Evolutionary conservation across 2,329 filamentous ascomycete species (phyloP).

Genomic region (Xylaria hypoxylon): DNA sequence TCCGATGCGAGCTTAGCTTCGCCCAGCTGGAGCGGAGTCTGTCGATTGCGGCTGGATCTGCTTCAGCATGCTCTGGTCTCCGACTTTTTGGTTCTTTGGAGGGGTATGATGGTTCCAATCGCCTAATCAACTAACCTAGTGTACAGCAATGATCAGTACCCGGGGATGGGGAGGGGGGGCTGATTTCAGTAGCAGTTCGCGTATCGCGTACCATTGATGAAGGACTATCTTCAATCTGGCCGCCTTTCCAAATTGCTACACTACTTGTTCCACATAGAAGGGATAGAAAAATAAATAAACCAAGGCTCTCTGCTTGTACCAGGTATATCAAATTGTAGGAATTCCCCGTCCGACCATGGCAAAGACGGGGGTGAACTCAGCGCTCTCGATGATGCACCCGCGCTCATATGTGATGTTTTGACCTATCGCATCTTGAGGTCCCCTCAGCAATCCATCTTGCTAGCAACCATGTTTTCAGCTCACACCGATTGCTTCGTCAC

Average conservation of each 20-base stretch:
- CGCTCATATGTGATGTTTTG: slow-evolving; percentile 25
- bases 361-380: slow-evolving; percentile 15
- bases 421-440: slow-evolving; percentile 32
- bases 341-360: background rate
- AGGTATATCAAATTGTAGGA: slow-evolving; percentile 6
- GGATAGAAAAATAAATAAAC: background rate
- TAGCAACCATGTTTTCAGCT: slow-evolving; percentile 35
- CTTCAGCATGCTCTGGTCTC: slow-evolving; percentile 33
- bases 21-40: slow-evolving; percentile 42
- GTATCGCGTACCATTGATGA: background rate
- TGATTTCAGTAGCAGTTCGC: background rate
- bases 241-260: background rate
- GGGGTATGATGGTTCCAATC: slow-evolving; percentile 8
- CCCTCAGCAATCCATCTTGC: slow-evolving; percentile 23
- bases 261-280: background rate
- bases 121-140: background rate
- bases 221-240: background rate
- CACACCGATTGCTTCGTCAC: slow-evolving; percentile 21
- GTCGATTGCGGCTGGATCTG: slow-evolving; percentile 44
- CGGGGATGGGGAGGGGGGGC: too few relatives aligned
- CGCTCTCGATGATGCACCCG: slow-evolving; percentile 23
- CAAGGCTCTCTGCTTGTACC: background rate
- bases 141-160: slow-evolving; percentile 11
- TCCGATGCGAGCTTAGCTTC: slow-evolving; percentile 44
- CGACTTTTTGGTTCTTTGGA: slow-evolving; percentile 29